Base-by-base conservation (phyloP, 148 eudicot species). In the Spergularia bocconei region DNA sequence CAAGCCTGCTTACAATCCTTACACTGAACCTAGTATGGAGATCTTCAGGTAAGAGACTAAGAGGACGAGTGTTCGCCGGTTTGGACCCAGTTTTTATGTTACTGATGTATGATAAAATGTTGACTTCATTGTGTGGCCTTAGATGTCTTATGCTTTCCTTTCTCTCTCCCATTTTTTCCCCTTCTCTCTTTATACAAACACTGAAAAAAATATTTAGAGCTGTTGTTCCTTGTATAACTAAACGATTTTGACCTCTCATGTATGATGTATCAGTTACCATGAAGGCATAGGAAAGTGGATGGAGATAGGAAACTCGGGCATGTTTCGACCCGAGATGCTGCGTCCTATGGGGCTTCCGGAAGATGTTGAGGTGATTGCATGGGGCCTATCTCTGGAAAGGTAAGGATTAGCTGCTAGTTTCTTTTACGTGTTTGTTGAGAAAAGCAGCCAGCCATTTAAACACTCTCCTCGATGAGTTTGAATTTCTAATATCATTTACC, bases 321-420 rank as follows among this genome's bases (percentile, higher is more conserved):
- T 93, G 98, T 93, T 93, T 69, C 88, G 98, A 84, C 96, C 98
- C 11, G 98, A 93, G 79, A 93, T 93, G 98, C 75, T 95, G 79
- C 99, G 76, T 36, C 99, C 97, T 3, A 95, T 95, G 99, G 96
- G 96, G 15, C 96, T 95, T 47, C 97, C 97, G 0, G 96, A 95
- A 78, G 99, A 95, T 87, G 99, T 88, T 60, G 84, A 86, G 74
- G 99, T 95, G 23, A 91, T 95, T 75, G 99, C 99, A 19, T 95
- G 99, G 99, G 99, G 97, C 13, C 87, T 95, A 64, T 95, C 96
- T 51, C 91, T 95, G 16, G 99, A 95, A 83, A 92, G 97, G 98
- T 91, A 75, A 69, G 76, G 12, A 21, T 23, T 33, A 25, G 21
- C 29, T 6, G 25, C 39, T 25, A 21, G n/a, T 38, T 47, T 17